Conservation (phyloP, 2,329 filamentous ascomycete species). For the Chrysoporthe puriensis region DNA sequence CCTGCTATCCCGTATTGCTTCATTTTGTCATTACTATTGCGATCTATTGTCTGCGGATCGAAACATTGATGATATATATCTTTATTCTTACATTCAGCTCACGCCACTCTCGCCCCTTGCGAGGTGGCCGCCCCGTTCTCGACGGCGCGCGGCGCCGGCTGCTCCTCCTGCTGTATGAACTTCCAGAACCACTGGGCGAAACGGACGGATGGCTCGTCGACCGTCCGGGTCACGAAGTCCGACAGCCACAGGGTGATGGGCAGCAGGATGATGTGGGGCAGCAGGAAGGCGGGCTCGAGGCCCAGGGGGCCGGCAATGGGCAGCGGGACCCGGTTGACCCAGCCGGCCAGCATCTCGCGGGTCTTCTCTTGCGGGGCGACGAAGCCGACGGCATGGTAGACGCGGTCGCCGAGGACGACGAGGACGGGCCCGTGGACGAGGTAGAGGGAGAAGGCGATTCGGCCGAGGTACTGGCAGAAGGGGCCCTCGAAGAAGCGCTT, state of each 20-base stretch:
- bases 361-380: constrained; percentile 51
- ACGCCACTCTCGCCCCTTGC: neutral
- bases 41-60: neutral
- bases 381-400: constrained; percentile 67
- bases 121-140: neutral
- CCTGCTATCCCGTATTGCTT: neutral
- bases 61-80: no score
- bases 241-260: constrained; percentile 63
- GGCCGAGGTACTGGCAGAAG: constrained; percentile 65
- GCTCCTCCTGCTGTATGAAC: constrained; percentile 39
- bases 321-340: constrained; percentile 60
- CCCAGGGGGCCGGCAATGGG: constrained; percentile 61
- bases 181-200: constrained; percentile 62
- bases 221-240: constrained; percentile 56
- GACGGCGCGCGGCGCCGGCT: constrained; percentile 24
- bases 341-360: constrained; percentile 53
- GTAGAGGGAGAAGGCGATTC: constrained; percentile 66
- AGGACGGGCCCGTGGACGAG: constrained; percentile 67
- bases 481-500: constrained; percentile 61
- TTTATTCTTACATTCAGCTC: neutral
- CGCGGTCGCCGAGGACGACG: constrained; percentile 61
- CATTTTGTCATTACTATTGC: neutral
- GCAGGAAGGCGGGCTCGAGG: constrained; percentile 62
- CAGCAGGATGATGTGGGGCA: constrained; percentile 62
- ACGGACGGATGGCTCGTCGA: constrained; percentile 65